These are phyloP conservation scores for Rhizopus sp. DNA, from an alignment of 371 early-diverging fungal genomes.

Conservation along the genomic window DNA sequence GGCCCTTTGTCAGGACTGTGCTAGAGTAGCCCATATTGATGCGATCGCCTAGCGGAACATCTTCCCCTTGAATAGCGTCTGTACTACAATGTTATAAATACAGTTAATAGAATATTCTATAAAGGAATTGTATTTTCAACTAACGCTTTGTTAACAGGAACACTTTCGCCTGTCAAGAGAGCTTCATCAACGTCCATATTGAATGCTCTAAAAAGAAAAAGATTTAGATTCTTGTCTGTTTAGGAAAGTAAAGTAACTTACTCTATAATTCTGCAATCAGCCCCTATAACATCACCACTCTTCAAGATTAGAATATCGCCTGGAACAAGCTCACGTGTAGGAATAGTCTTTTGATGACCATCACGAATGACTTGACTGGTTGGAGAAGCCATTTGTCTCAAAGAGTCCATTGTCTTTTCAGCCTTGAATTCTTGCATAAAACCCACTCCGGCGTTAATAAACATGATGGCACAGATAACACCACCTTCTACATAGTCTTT, in stretches of 20 bases:
- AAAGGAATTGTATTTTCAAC: background rate
- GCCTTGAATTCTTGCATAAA: constrained; percentile 90
- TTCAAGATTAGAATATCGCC: constrained; percentile 91
- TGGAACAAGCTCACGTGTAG: constrained; percentile 79
- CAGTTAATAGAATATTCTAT: background rate
- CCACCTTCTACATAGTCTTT: constrained; percentile 72
- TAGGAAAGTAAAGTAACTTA: constrained; percentile 27
- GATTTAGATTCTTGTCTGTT: background rate
- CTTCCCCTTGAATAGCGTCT: constrained; percentile 29
- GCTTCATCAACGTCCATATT: constrained; percentile 91
- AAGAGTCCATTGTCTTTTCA: constrained; percentile 89
- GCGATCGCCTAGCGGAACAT: constrained; percentile 56
- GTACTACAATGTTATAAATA: constrained; percentile 3
- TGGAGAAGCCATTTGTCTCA: constrained; percentile 84
- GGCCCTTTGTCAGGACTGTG: constrained; percentile 55
- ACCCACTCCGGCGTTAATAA: constrained; percentile 82
- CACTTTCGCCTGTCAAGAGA: constrained; percentile 72
- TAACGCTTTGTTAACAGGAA: constrained; percentile 42
- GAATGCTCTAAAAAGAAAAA: constrained; percentile 39
- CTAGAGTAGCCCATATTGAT: constrained; percentile 66
- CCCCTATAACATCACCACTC: constrained; percentile 89
- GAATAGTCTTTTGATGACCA: constrained; percentile 68
- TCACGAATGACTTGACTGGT: constrained; percentile 81
- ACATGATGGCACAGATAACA: constrained; percentile 75
- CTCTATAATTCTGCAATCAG: constrained; percentile 88